These are phyloP conservation scores for Friedmanniomyces simplex DNA, from an alignment of 495 filamentous ascomycete species.

Conservation along the genomic window DNA sequence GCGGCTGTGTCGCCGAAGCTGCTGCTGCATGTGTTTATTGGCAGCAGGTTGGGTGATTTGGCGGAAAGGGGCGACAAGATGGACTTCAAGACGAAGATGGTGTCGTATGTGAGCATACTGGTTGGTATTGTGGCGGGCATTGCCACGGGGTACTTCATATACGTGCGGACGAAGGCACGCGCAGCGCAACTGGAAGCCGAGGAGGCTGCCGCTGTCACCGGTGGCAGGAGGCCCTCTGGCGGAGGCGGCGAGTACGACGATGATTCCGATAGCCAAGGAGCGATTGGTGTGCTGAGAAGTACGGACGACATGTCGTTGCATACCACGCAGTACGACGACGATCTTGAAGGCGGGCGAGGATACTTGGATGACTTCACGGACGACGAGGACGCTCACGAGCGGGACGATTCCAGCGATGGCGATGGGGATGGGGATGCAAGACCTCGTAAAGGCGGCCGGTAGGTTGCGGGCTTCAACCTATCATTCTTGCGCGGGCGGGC, in stretches of 20 bases:
- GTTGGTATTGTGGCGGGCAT: constrained; percentile 59
- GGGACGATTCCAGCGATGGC: constrained; percentile 30
- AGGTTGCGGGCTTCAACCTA: neutral
- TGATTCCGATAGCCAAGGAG: constrained; percentile 27
- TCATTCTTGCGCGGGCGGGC: neutral
- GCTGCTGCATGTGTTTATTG: constrained; percentile 87
- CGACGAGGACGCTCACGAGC: constrained; percentile 26
- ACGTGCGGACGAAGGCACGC: constrained; percentile 67
- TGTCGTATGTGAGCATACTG: constrained; percentile 77
- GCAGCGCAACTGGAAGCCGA: constrained; percentile 77
- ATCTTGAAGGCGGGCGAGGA: constrained; percentile 28
- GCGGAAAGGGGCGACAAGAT: constrained; percentile 53
- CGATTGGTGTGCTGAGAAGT: constrained; percentile 28
- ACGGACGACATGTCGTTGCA: constrained; percentile 47
- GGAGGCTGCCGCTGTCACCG: constrained; percentile 38
- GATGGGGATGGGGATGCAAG: constrained; percentile 21
- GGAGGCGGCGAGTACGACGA: constrained; percentile 27
- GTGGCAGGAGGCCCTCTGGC: constrained; percentile 6
- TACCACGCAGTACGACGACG: constrained; percentile 32
- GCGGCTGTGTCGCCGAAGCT: constrained; percentile 70
- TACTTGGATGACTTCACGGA: constrained; percentile 31
- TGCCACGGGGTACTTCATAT: constrained; percentile 74
- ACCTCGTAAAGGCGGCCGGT: neutral
- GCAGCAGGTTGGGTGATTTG: constrained; percentile 61
- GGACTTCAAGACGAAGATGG: constrained; percentile 52